Evolutionary conservation across 73 alveolate species (phyloP), one percentile per base, ranked within the genome.

Genomic region (Breviolum minutum): DNA sequence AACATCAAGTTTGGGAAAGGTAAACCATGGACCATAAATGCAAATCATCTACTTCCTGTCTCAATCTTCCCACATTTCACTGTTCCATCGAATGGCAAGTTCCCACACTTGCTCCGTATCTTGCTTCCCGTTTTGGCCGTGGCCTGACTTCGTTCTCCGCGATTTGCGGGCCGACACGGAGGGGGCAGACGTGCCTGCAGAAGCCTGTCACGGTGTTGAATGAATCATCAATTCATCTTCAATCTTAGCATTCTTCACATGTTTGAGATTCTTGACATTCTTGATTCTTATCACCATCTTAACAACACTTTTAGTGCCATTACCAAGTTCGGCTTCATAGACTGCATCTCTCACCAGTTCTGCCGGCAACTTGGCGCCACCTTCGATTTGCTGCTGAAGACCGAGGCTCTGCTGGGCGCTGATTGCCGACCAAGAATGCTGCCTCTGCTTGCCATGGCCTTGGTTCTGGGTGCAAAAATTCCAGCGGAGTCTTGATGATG

Each of bases 381-480:
- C 92, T 83, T 60, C 64, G 92, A 83, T 62, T 83, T 83, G 92
- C 92, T 83, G 92, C 92, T 83, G 76, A 83, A 60, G 16, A 83
- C 92, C 76, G 92, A 83, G 73, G 92, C 92, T 83, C 92, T 60
- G 63, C 76, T 74, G 0, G 88, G 85, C 85, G 63, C 85, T 29
- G 69, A 26, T 27, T 26, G 68, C 88, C 88, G 32, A 12, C 82
- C 19, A 24, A 77, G 63, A 8, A 11, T 40, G 70, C 70, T 19
- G 68, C 71, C 90, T 82, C 91, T 82, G 92, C 92, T 83, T 8
- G 92, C 92, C 92, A 62, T 60, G 76, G 92, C 92, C 71, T 80
- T 7, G n/a, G 19, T 7, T 19, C 54, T 73, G 82, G 82, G 54
- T 40, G 54, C 54, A 40, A 40, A 40, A 40, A 40, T 40, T 40